Base-by-base conservation (phyloP, 1,284 basidiomycete genomes). In the Uromyces viciae-fabae region DNA sequence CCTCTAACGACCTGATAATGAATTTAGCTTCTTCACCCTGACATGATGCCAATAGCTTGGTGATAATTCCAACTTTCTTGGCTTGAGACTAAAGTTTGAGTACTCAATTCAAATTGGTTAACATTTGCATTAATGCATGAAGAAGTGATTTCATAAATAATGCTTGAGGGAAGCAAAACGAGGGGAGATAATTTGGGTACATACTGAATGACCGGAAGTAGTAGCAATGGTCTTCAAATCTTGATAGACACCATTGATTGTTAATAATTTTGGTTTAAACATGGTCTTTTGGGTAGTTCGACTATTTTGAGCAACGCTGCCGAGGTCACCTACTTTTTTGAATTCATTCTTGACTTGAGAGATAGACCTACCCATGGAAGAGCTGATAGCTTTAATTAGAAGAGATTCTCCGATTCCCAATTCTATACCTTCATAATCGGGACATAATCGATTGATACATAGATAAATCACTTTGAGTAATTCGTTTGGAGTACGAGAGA, bases 331-430 rank as follows among this genome's bases (percentile, higher is more conserved):
- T 85, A 94, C 93, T 84, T 91, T 92, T 88, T 95, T 94, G 82
- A 98, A 89, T 83, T 99, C 97, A 25, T 92, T 90, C 85, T 98
- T 99, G 84, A 99, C 91, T 64, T 92, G 89, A 2, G 90, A 89
- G 28, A 91, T 86, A 83, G 91, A 94, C 79, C 97, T 90, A 14
- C 97, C 97, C 0, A 95, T 98, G 7, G 94, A 94, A 86, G 98
- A 93, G 28, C 91, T 92, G 81, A 99, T 98, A 19, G 97, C 95
- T 85, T 98, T 99, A 85, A 98, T 90, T 43, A 99, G 89, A 28
- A 99, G 87, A 82, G 92, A 93, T 86, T 99, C 97, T 40, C 97
- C 97, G 81, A 99, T 96, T 42, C 97, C 97, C 0, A 99, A 90
- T 86, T 99, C 97, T 64, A 98, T 89, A 3, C 97, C 96, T 83